phyloP scores from a whole-genome alignment of 2,329 filamentous ascomycete species.

The Verticillium nonalfalfae region DNA sequence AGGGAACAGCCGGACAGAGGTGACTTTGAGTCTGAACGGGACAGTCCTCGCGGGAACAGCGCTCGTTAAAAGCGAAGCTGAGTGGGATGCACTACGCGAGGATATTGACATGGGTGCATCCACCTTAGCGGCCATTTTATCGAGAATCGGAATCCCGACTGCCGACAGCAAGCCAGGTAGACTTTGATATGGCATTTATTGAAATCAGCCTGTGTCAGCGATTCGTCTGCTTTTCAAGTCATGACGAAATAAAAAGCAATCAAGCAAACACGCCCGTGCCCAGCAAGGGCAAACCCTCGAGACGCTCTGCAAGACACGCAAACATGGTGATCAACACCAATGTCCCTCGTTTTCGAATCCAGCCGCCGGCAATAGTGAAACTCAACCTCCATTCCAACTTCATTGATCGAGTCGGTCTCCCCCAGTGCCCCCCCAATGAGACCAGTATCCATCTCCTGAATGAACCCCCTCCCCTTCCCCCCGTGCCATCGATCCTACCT shows the following conservation, averaged over 20 bases:
- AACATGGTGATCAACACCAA: too few relatives aligned
- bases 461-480: too few relatives aligned
- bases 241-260: neutral
- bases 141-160: slow-evolving; percentile 25
- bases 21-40: slow-evolving; percentile 49
- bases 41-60: slow-evolving; percentile 59
- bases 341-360: too few relatives aligned
- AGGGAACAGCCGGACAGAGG: slow-evolving; percentile 24
- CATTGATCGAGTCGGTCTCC: too few relatives aligned
- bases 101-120: slow-evolving; percentile 13
- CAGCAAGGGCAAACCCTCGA: neutral
- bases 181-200: neutral
- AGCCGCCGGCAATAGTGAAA: too few relatives aligned
- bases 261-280: neutral
- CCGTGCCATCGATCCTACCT: neutral
- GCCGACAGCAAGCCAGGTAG: neutral
- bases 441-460: neutral
- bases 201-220: neutral
- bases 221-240: neutral
- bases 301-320: neutral
- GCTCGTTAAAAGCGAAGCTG: slow-evolving; percentile 51
- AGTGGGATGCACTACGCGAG: slow-evolving; percentile 49
- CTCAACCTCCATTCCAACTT: too few relatives aligned
- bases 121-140: slow-evolving; percentile 29
- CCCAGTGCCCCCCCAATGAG: too few relatives aligned